phyloP scores from a whole-genome alignment of 495 filamentous ascomycete species.

The Aspergillus nanangensis region DNA sequence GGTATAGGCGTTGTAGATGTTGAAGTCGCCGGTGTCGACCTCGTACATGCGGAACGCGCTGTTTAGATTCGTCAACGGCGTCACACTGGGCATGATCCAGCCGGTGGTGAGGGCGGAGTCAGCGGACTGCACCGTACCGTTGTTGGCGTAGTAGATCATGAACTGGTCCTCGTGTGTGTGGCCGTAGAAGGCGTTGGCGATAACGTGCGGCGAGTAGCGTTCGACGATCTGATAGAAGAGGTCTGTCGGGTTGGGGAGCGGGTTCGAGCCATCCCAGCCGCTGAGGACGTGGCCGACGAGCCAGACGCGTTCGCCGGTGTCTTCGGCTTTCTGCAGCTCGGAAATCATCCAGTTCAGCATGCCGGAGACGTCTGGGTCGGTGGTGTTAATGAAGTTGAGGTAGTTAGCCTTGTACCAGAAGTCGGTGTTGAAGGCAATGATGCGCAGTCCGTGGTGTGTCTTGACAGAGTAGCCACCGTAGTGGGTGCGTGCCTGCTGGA shows the following conservation, averaged over 20 bases:
- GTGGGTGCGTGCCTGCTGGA: conserved; percentile 39
- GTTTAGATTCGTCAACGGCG: conserved; percentile 51
- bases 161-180: conserved; percentile 54
- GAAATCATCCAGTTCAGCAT: conserved; percentile 46
- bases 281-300: conserved; percentile 50
- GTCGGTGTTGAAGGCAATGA: conserved; percentile 52
- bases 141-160: conserved; percentile 49
- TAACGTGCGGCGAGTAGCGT: conserved; percentile 51
- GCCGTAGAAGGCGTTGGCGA: conserved; percentile 52
- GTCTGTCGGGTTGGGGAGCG: conserved; percentile 46
- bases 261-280: conserved; percentile 49
- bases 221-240: conserved; percentile 55
- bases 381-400: conserved; percentile 42
- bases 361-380: conserved; percentile 46
- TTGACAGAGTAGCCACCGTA: conserved; percentile 50
- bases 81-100: conserved; percentile 51
- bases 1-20: conserved; percentile 48
- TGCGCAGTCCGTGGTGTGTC: conserved; percentile 42
- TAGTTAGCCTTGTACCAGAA: conserved; percentile 48
- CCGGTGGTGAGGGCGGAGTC: conserved; percentile 38
- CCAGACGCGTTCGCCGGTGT: conserved; percentile 48
- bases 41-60: conserved; percentile 51
- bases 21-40: conserved; percentile 50
- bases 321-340: conserved; percentile 50
- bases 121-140: conserved; percentile 35